Evolutionary conservation across 495 filamentous ascomycete genomes (phyloP).

Genomic region (Hamigera avellanea): DNA sequence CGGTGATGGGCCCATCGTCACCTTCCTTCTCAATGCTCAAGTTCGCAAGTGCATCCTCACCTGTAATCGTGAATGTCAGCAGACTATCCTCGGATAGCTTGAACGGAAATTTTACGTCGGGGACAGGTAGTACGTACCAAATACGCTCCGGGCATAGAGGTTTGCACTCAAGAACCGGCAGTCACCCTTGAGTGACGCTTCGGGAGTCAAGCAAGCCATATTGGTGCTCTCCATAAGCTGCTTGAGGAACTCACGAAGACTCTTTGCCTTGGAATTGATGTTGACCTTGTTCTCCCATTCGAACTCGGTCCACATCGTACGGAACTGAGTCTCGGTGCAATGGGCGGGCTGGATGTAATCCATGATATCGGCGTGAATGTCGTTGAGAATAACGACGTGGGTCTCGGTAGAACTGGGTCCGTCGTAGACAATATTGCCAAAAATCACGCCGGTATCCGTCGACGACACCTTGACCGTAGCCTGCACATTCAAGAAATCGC

Average conservation of each 20-base stretch:
- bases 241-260: conserved; percentile 80
- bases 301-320: conserved; percentile 99
- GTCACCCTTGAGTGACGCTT: conserved; percentile 91
- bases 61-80: conserved; percentile 37
- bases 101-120: conserved; percentile 6
- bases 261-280: conserved; percentile 95
- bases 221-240: conserved; percentile 96
- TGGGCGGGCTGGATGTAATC: conserved; percentile 98
- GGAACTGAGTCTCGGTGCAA: conserved; percentile 96
- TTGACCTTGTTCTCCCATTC: conserved; percentile 99
- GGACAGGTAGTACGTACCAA: conserved; percentile 55
- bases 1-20: conserved; percentile 88
- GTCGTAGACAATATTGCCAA: conserved; percentile 98
- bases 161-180: conserved; percentile 98
- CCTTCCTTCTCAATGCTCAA: conserved; percentile 97
- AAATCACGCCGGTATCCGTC: conserved; percentile 97
- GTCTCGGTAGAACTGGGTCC: conserved; percentile 89
- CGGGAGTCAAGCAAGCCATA: conserved; percentile 96
- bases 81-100: background rate
- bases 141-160: conserved; percentile 93
- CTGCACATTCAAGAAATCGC: conserved; percentile 96
- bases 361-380: conserved; percentile 99
- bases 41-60: conserved; percentile 97
- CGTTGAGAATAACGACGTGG: conserved; percentile 96
- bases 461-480: conserved; percentile 98